phyloP scores from a whole-genome alignment of 805 yeast species.

The Sugiyamaella qingdaonensis region DNA sequence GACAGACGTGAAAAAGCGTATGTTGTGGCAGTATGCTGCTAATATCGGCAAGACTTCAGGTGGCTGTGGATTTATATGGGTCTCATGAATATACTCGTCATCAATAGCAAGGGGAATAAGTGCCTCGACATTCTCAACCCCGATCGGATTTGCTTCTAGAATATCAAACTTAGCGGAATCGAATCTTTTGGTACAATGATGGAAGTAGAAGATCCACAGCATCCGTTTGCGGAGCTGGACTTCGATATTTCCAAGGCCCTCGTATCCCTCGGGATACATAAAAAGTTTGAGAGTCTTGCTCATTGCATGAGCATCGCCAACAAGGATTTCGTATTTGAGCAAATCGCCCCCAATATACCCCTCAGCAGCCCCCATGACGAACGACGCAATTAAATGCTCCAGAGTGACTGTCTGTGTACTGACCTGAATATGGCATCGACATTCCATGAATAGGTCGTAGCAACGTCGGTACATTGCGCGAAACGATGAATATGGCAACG shows the following conservation, averaged over 20 bases:
- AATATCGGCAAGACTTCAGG: constrained; percentile 33
- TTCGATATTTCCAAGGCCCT: constrained; percentile 12
- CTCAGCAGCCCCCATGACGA: constrained; percentile 11
- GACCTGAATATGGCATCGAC: background rate
- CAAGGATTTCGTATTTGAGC: background rate
- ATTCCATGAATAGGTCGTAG: constrained; percentile 12
- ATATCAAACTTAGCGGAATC: constrained; percentile 1
- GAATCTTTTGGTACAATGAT: background rate
- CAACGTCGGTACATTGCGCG: constrained; percentile 12
- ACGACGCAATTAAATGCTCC: constrained; percentile 7
- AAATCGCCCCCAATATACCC: constrained; percentile 14
- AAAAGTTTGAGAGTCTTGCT: constrained; percentile 7
- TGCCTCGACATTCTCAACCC: constrained; percentile 9
- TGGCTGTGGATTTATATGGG: constrained; percentile 44
- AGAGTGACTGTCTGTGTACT: constrained; percentile 1
- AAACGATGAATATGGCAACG: constrained; percentile 8
- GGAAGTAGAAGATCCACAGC: constrained; percentile 13
- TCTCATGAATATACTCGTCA: constrained; percentile 72
- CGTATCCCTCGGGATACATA: constrained; percentile 13
- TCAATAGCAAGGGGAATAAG: constrained; percentile 67
- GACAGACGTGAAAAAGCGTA: constrained; percentile 8
- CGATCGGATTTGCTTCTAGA: background rate
- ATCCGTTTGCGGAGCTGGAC: constrained; percentile 17
- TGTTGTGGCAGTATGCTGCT: constrained; percentile 12
- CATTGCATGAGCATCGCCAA: constrained; percentile 9